Conservation (phyloP, 352 stramenopile genomes). For the Globisporangium canariense region DNA sequence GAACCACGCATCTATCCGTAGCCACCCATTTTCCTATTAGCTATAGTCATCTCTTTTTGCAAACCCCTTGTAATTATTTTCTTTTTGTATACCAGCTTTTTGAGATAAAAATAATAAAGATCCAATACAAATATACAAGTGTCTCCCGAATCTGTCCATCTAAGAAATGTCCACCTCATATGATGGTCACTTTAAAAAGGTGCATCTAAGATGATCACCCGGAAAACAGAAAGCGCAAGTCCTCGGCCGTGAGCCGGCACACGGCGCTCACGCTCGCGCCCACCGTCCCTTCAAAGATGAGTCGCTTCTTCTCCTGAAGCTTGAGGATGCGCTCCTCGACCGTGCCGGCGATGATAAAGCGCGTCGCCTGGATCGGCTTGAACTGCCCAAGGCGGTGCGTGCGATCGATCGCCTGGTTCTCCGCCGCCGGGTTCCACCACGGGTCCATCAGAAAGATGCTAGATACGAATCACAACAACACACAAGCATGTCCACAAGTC, state of each 20-base stretch:
- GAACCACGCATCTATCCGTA: neutral
- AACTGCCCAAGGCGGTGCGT: constrained; percentile 98
- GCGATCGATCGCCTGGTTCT: constrained; percentile 95
- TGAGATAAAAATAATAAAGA: neutral
- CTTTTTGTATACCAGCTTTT: neutral
- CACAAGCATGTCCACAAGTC: constrained; percentile 8
- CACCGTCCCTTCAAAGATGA: constrained; percentile 99
- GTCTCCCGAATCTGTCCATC: neutral
- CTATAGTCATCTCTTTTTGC: neutral
- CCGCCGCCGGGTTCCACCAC: constrained; percentile 98
- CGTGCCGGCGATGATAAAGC: constrained; percentile 97
- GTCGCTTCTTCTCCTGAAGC: constrained; percentile 90
- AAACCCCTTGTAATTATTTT: neutral
- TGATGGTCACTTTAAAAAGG: neutral
- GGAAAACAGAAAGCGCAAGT: constrained; percentile 92
- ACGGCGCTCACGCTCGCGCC: constrained; percentile 89
- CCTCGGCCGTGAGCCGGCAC: constrained; percentile 91
- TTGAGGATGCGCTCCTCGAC: constrained; percentile 98
- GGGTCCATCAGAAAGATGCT: constrained; percentile 97
- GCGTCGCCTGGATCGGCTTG: constrained; percentile 94
- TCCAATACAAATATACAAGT: neutral
- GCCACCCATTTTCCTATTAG: neutral
- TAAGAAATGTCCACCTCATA: neutral
- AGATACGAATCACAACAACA: neutral
- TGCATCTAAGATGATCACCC: constrained; percentile 17